Base-by-base conservation (phyloP, 495 filamentous ascomycete species). In the Aspergillus indologenus region DNA sequence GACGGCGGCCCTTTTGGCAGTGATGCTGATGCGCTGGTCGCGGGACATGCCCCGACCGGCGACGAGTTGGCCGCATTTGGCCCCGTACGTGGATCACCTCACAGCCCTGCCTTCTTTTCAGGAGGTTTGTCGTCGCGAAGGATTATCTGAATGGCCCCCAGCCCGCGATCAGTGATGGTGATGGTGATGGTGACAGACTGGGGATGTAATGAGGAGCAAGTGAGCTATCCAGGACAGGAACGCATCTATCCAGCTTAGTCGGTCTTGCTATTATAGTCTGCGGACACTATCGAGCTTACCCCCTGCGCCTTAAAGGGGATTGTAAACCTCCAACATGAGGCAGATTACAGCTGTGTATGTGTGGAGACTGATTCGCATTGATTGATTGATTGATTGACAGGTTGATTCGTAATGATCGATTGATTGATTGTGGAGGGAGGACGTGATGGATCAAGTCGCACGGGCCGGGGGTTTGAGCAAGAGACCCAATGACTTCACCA, bases 1-100 rank as follows among this genome's bases (percentile, higher is more conserved):
- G 12, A 50, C 47, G 47, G 47, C 11, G 47, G 47, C 26, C 26
- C 29, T 50, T 18, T 17, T 50, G 47, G 47, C 47, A n/a, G 47
- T 50, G 21, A 50, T 50, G 47, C 26, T 50, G 47, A 50, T 50
- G 47, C 47, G 47, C 0, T 50, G 47, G 47, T n/a, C 47, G 12
- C 47, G 47, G 0, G 47, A 50, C n/a, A 50, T 50, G 47, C 47
- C 47, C 15, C 20, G 21, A 15, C 47, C 47, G 22, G 47, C 47
- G 5, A 50, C 47, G 6, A 26, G 22, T 17, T 50, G 47, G 47
- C 47, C 22, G 1, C 26, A 24, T 15, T n/a, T 50, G 9, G 47
- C 17, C 5, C 6, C 21, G 17, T 50, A 50, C 26, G 47, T 26
- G 22, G 21, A 26, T 22, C 47, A 23, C 15, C 29, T 50, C 12